Evolutionary conservation across 129 eudicot species (phyloP).

Genomic region (Tanacetum coccineum): DNA sequence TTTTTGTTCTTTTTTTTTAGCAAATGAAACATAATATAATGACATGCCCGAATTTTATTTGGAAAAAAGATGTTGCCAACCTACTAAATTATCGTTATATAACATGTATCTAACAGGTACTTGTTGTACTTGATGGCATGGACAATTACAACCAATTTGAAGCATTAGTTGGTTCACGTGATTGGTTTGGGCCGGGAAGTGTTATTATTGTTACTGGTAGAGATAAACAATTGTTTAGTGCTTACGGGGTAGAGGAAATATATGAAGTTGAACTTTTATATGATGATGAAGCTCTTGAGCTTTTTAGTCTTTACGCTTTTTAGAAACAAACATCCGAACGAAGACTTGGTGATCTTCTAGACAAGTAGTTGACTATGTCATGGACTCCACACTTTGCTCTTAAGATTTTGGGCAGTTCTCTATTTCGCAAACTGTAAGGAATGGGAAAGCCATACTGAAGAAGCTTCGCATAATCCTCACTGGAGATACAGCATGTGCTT

Average conservation of each 20-base stretch:
- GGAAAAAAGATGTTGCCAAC: background rate
- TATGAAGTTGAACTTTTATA: constrained; percentile 25
- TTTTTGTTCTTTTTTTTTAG: no score
- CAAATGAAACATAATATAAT: no score
- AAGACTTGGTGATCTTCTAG: constrained; percentile 22
- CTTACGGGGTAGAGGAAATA: constrained; percentile 26
- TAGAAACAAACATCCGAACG: constrained; percentile 22
- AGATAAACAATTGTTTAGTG: constrained; percentile 19
- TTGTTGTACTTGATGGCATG: constrained; percentile 35
- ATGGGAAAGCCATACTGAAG: constrained; percentile 29
- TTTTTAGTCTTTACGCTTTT: constrained; percentile 37
- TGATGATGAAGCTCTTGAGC: constrained; percentile 33
- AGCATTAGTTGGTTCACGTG: constrained; percentile 24
- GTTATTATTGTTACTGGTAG: constrained; percentile 28
- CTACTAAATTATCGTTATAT: background rate
- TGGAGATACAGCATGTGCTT: constrained; percentile 24
- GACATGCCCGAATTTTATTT: no score
- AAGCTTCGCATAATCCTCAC: constrained; percentile 25
- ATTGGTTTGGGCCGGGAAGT: constrained; percentile 40
- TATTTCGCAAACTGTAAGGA: constrained; percentile 21
- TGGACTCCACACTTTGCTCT: constrained; percentile 41
- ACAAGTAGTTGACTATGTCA: constrained; percentile 28
- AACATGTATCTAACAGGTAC: constrained; percentile 1
- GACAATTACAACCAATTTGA: constrained; percentile 29
- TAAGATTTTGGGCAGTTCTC: constrained; percentile 30